Evolutionary conservation across 2,329 filamentous ascomycete species (phyloP), one percentile per base, ranked within the genome.

Genomic region (Scytalidium sp.): DNA sequence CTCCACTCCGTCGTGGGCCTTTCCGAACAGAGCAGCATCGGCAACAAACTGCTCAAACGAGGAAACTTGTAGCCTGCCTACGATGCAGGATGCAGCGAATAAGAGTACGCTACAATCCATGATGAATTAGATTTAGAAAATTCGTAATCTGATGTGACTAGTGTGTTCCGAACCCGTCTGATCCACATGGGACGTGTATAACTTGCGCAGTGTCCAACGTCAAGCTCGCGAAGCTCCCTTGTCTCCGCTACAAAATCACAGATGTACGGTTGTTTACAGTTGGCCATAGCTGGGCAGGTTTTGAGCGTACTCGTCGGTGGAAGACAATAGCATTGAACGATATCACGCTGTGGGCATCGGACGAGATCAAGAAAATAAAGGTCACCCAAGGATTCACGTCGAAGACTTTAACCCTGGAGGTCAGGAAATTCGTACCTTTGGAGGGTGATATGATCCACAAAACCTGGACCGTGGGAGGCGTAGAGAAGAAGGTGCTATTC

Each of bases 11-110:
- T 25, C 70, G 79, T 10, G 79, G 78, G 0, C 80, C 79, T 2
- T 84, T 83, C 64, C 78, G 73, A 51, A 75, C 79, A 46, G 67
- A 71, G n/a, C 66, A 66, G 9, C 69, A 75, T 23, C 73, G 79
- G 20, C 70, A 79, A 52, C 70, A 75, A 55, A 84, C 80, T 1
- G 81, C 81, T 1, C 70, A 75, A 49, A 83, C 80, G 2, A 72
- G 81, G 51, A 77, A 75, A 47, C 76, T 80, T 17, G 80, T 79
- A 8, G 81, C 78, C 19, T 84, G 81, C 57, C 76, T 84, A 50
- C 71, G 80, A 41, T 84, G 81, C 54, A 73, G 78, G 45, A 82
- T 83, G 78, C 81, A 84, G 56, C 73, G 80, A 41, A 83, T 84
- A 57, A 74, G 81, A 44, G 80, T 83, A 64, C 73, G 78, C 36